A percentile compares a stretch with the other conserved stretches of the same genome.
phyloP scores from a whole-genome alignment of 306 rosid species.

The Hippophae rhamnoides region DNA sequence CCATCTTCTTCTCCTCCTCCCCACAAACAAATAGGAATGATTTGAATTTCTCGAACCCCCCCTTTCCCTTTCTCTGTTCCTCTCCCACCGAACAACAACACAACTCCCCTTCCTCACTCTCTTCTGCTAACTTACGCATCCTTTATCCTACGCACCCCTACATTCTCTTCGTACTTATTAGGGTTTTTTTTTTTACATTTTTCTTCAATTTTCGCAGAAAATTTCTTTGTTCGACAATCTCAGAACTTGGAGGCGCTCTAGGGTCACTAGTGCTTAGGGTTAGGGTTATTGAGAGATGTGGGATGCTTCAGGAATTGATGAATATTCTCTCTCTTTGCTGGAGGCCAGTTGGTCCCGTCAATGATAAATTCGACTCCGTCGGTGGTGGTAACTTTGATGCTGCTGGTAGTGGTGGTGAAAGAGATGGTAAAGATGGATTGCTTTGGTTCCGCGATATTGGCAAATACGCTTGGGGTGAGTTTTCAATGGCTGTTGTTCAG shows the following conservation, averaged over 20 bases:
- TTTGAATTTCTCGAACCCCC: not conserved
- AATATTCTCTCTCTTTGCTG: conserved; percentile 73
- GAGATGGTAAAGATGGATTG: conserved; percentile 46
- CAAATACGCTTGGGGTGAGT: conserved; percentile 59
- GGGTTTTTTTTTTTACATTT: conserved; percentile 10
- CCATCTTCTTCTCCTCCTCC: conserved; percentile 37
- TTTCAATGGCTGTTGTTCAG: conserved; percentile 83
- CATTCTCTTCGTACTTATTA: conserved; percentile 18
- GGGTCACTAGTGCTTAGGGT: conserved; percentile 35
- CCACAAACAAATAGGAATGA: conserved; percentile 25
- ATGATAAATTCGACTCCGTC: conserved; percentile 28
- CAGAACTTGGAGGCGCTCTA: conserved; percentile 1
- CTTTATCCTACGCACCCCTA: conserved; percentile 29
- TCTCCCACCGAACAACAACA: conserved; percentile 54
- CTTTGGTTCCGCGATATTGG: conserved; percentile 71
- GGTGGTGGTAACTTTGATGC: conserved; percentile 31
- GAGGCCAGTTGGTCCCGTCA: conserved; percentile 61
- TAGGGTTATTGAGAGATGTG: conserved; percentile 82
- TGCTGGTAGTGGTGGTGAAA: conserved; percentile 19
- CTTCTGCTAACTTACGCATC: conserved; percentile 15
- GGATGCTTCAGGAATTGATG: conserved; percentile 87
- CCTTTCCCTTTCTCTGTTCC: conserved; percentile 37
- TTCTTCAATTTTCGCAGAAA: conserved; percentile 16
- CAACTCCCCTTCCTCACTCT: conserved; percentile 19
- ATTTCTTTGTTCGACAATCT: not conserved